These are phyloP conservation scores for Brassica juncea DNA, from an alignment of 345 rosid genomes.

Conservation along the genomic window DNA sequence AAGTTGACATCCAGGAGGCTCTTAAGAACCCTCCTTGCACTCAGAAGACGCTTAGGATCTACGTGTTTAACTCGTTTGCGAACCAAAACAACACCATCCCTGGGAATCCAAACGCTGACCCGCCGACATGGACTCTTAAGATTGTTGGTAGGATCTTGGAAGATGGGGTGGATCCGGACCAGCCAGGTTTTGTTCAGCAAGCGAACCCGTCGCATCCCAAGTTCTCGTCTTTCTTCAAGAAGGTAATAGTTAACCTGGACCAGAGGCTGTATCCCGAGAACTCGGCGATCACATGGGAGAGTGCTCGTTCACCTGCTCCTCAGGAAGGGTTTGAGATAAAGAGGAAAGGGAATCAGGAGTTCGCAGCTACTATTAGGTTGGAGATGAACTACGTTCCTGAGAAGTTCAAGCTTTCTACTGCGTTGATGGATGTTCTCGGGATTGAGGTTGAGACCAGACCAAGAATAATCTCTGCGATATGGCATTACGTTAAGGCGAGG, in stretches of 20 bases:
- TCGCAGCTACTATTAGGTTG: slow-evolving; percentile 69
- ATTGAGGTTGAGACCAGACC: slow-evolving; percentile 96
- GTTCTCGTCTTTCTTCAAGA: slow-evolving; percentile 91
- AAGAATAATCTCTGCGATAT: slow-evolving; percentile 91
- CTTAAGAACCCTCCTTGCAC: slow-evolving; percentile 87
- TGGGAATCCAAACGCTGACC: slow-evolving; percentile 82
- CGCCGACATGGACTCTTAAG: slow-evolving; percentile 93
- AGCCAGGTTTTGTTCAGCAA: slow-evolving; percentile 79
- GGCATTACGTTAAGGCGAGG: slow-evolving; percentile 99
- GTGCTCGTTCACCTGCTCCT: slow-evolving; percentile 85
- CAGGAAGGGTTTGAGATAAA: slow-evolving; percentile 99
- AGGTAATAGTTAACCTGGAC: slow-evolving; percentile 82
- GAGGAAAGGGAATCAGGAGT: slow-evolving; percentile 95
- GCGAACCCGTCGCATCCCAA: slow-evolving; percentile 73
- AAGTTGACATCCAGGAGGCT: slow-evolving; percentile 95
- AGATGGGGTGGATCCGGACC: slow-evolving; percentile 93
- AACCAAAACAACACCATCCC: slow-evolving; percentile 83
- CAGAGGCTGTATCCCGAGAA: slow-evolving; percentile 94
- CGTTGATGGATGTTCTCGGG: slow-evolving; percentile 92
- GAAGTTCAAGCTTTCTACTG: slow-evolving; percentile 88
- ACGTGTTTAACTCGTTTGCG: slow-evolving; percentile 84
- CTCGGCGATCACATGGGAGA: slow-evolving; percentile 87
- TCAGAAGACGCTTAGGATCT: slow-evolving; percentile 91
- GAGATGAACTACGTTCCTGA: slow-evolving; percentile 95
- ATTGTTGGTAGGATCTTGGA: slow-evolving; percentile 92